phyloP scores from a whole-genome alignment of 305 asterid genomes.

The Plantago rigida region DNA sequence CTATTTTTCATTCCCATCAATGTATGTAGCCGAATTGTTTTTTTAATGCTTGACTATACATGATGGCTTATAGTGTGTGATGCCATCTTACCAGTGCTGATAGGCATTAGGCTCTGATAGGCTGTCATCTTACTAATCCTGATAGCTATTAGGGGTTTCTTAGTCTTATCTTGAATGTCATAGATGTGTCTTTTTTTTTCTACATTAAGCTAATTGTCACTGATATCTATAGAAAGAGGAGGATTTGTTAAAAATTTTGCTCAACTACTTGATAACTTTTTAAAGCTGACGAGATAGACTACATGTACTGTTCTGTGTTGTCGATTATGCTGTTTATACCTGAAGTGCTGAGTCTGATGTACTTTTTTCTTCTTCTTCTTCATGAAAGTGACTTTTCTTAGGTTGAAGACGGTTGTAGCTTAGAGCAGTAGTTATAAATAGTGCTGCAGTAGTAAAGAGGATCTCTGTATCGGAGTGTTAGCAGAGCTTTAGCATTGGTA shows the following conservation, averaged over 20 bases:
- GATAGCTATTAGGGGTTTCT: conserved; percentile 13
- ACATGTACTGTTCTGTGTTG: background rate
- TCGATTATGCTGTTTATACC: background rate
- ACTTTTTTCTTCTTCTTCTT: background rate
- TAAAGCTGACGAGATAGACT: too few relatives aligned
- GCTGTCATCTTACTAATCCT: background rate
- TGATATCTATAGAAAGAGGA: background rate
- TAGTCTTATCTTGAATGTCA: conserved; percentile 12
- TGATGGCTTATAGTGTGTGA: background rate
- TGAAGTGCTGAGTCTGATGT: background rate
- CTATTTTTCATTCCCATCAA: background rate
- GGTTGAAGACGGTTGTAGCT: background rate
- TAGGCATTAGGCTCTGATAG: background rate
- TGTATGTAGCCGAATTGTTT: background rate
- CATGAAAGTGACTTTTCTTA: background rate
- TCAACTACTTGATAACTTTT: too few relatives aligned
- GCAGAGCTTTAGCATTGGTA: too few relatives aligned
- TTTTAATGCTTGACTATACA: conserved; percentile 1
- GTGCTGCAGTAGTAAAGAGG: too few relatives aligned
- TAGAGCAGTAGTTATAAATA: background rate
- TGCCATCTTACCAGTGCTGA: background rate
- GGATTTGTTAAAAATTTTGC: too few relatives aligned
- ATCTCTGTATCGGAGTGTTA: too few relatives aligned
- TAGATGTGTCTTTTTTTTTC: background rate
- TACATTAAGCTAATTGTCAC: too few relatives aligned